phyloP scores from a whole-genome alignment of 139 green algal genomes.

The Chlamydomonas schloesseri region DNA sequence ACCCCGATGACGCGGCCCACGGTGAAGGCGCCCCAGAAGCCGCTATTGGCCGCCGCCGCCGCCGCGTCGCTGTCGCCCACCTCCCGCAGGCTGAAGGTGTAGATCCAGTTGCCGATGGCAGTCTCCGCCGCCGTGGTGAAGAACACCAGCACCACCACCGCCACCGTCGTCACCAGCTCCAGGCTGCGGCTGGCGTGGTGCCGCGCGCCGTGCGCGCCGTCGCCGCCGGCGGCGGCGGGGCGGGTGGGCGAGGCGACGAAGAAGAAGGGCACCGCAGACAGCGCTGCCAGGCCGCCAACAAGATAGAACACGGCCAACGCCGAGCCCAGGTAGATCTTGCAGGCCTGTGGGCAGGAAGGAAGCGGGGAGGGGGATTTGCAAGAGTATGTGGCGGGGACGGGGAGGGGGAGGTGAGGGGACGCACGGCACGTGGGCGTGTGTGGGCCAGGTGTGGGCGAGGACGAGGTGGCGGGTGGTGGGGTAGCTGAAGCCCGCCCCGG shows the following conservation, averaged over 20 bases:
- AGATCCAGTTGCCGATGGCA: slow-evolving; percentile 61
- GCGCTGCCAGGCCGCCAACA: slow-evolving; percentile 19
- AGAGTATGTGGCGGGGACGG: neutral
- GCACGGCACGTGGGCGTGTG: too few species aligned
- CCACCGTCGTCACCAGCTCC: slow-evolving; percentile 22
- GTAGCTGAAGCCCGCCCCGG: too few species aligned
- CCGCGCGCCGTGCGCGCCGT: neutral
- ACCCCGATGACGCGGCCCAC: slow-evolving; percentile 54
- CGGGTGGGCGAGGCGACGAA: slow-evolving; percentile 56
- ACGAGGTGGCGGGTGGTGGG: too few species aligned
- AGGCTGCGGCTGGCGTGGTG: slow-evolving; percentile 32
- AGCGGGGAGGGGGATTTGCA: too few species aligned
- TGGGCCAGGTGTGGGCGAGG: too few species aligned
- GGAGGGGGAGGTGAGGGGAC: too few species aligned
- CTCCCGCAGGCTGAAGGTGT: slow-evolving; percentile 49
- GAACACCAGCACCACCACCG: slow-evolving; percentile 58
- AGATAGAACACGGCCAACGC: slow-evolving; percentile 52
- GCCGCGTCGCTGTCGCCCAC: slow-evolving; percentile 25
- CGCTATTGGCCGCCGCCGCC: slow-evolving; percentile 49
- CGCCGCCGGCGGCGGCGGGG: neutral
- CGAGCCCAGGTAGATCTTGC: slow-evolving; percentile 40
- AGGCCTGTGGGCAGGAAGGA: slow-evolving; percentile 18
- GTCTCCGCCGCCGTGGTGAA: slow-evolving; percentile 61
- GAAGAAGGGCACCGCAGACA: slow-evolving; percentile 53
- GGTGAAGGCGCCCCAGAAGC: slow-evolving; percentile 63